Percentiles rank a stretch among this genome's conserved stretches.
Evolutionary conservation across 2,329 filamentous ascomycete genomes (phyloP).

Genomic region (Pyricularia sp.): DNA sequence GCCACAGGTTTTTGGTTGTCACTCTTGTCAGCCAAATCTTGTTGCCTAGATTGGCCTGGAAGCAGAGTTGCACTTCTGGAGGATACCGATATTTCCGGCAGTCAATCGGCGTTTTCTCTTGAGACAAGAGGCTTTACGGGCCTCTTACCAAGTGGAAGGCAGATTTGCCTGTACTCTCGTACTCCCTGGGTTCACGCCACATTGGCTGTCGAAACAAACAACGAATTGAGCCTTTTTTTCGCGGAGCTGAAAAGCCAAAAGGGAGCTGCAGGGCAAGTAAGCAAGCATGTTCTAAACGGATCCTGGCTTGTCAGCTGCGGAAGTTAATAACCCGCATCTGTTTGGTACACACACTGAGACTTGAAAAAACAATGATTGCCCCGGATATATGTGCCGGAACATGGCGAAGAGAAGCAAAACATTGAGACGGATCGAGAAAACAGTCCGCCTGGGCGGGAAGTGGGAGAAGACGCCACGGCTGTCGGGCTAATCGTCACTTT

Average conservation of each 20-base stretch:
- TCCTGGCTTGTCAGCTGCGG: neutral
- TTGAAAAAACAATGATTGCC: neutral
- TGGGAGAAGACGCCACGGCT: neutral
- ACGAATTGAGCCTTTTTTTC: neutral
- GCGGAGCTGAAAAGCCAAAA: neutral
- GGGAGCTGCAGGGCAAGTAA: neutral
- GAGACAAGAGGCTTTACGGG: neutral
- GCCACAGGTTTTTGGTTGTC: neutral
- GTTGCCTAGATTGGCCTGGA: neutral
- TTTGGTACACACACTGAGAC: neutral
- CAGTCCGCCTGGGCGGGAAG: neutral
- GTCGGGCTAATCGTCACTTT: neutral
- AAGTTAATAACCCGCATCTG: neutral
- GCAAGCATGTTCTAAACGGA: neutral
- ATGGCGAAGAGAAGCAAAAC: neutral
- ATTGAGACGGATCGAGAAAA: neutral
- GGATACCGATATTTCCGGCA: neutral
- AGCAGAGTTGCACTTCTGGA: neutral
- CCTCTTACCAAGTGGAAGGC: neutral
- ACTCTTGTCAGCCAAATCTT: neutral
- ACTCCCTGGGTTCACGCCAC: too few relatives aligned
- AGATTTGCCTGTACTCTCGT: too few relatives aligned
- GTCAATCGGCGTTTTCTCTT: neutral
- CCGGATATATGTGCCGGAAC: neutral
- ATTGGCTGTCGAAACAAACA: neutral